Conservation (phyloP, 257 asterid species). For the Solanum etuberosum region DNA sequence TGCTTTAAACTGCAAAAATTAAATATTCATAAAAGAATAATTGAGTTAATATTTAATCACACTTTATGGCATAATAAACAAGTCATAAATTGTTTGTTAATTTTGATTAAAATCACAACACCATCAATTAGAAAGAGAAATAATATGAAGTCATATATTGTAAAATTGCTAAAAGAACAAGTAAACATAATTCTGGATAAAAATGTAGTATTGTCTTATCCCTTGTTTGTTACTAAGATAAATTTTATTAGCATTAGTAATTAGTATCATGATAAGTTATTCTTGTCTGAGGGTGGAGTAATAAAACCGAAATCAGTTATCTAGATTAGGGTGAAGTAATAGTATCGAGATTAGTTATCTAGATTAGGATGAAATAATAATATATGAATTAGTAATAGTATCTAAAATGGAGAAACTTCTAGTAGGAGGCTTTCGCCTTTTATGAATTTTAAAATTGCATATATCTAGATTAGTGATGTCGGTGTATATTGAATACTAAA, state of each 20-base stretch:
- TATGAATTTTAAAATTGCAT: not conserved
- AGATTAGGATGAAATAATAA: too few relatives aligned
- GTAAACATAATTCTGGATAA: not conserved
- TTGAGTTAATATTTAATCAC: not conserved
- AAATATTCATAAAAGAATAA: too few relatives aligned
- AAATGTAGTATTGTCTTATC: too few relatives aligned
- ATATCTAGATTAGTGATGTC: not conserved
- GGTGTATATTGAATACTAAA: not conserved
- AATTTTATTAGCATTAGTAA: too few relatives aligned
- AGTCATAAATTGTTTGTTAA: not conserved
- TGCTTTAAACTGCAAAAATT: not conserved
- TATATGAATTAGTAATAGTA: not conserved
- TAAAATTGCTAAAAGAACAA: not conserved
- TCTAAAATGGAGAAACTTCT: not conserved
- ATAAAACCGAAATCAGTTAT: fast-evolving
- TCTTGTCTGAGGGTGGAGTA: too few relatives aligned
- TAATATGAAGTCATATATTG: not conserved
- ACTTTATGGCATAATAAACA: not conserved
- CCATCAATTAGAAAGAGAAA: not conserved
- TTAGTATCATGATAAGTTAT: not conserved
- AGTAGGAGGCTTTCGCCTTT: not conserved
- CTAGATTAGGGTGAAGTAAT: not conserved
- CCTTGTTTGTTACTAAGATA: not conserved
- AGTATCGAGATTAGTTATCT: not conserved
- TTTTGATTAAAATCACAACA: not conserved